Evolutionary conservation across 495 filamentous ascomycete genomes (phyloP), one percentile per base, ranked within the genome.

Genomic region (Friedmanniomyces simplex): DNA sequence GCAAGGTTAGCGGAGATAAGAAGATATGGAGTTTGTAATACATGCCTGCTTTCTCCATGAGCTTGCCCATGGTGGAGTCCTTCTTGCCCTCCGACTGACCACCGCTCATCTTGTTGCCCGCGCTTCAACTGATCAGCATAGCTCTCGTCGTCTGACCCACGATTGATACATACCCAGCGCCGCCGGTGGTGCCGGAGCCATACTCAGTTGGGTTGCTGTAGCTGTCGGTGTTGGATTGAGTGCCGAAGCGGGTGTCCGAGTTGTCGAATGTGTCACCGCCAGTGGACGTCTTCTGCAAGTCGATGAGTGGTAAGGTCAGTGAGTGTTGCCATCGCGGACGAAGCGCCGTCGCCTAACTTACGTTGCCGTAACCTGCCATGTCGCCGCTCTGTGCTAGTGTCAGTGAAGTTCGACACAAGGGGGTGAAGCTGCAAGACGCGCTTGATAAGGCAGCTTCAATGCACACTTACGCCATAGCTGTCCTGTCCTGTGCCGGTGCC

Each of bases 41-140:
- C 28, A 10, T 4, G 0, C 63, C 63, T 10, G 55, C 56, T 52
- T 66, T 62, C 52, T 66, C 63, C 63, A 66, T 63, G 3, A 66
- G 20, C 57, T 63, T 66, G 30, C 63, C 63, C 45, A 51, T 56
- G 24, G 53, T 63, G 2, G 59, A 62, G 46, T 59, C 59, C 22
- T 34, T 39, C 13, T 14, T 49, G 11, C 12, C 20, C 14, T 16
- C 11, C 42, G 14, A 14, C 49, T 60, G 51, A 21, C 54, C 12
- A 16, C 34, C 21, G 34, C 28, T 13, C 6, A 1, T 11, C 4
- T 37, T 21, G 18, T 54, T 60, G 28, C 58, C 58, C 58, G 4
- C 57, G 46, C 36, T 37, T 20, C 7, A 50, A 16, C 11, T 12
- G 20, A 1, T 43, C 39, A 43, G 39, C 21, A 36, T 36, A 41